Percentiles rank a stretch among this genome's conserved stretches.
phyloP scores from a whole-genome alignment of 1,284 basidiomycete genomes.

The Sporisorium scitamineum region DNA sequence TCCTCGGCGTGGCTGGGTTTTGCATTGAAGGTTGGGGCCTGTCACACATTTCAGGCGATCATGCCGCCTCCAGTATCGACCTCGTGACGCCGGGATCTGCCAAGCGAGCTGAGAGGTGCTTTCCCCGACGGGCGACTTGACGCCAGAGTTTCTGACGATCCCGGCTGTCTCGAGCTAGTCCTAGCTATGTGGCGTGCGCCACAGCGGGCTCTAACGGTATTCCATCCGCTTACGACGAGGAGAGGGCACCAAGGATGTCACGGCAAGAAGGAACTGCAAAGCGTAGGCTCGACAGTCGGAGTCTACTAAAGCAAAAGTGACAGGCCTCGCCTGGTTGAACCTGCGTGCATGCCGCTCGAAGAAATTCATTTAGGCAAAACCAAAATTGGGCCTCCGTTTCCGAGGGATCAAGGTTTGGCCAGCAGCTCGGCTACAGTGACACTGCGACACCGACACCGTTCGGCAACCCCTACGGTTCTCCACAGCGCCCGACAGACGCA shows the following conservation, averaged over 20 bases:
- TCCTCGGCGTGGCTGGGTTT: not conserved
- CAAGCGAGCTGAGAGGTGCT: not conserved
- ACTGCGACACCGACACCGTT: not conserved
- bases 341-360: not conserved
- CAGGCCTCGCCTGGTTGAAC: conserved; percentile 5
- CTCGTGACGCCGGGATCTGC: not conserved
- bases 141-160: too few species aligned
- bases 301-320: not conserved
- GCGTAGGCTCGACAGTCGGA: not conserved
- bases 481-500: not conserved
- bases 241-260: not conserved
- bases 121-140: not conserved
- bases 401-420: not conserved
- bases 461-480: not conserved
- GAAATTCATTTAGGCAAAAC: conserved; percentile 1
- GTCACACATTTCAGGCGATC: not conserved
- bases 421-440: not conserved
- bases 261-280: not conserved
- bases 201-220: not conserved
- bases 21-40: not conserved
- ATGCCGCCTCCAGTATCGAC: not conserved
- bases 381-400: not conserved
- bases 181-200: not conserved
- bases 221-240: not conserved
- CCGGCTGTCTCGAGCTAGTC: too few species aligned